Percentiles rank a stretch among this genome's conserved stretches.
Conservation (phyloP, 768 basidiomycete species). For the Russula griseocarnosa region DNA sequence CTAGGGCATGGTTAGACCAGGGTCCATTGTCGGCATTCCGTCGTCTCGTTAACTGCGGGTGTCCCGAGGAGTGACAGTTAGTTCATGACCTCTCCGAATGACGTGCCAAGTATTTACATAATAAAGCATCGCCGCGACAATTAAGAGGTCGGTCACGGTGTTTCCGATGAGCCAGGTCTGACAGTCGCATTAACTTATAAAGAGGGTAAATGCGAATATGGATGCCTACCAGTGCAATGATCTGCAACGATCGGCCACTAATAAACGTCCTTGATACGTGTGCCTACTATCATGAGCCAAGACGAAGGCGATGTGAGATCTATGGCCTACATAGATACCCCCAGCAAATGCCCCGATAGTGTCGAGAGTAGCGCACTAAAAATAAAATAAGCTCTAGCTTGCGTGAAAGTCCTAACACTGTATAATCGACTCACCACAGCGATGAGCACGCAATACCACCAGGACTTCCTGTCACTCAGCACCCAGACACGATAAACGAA, state of each 20-base stretch:
- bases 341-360: not conserved
- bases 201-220: too few relatives aligned
- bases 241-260: not conserved
- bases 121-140: slow-evolving; percentile 1
- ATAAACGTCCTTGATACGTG: not conserved
- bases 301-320: not conserved
- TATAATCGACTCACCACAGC: slow-evolving; percentile 1
- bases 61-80: not conserved
- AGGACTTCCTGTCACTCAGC: not conserved
- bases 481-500: slow-evolving; percentile 24
- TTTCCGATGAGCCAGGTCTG: slow-evolving; percentile 18
- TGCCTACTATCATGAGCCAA: not conserved
- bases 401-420: not conserved
- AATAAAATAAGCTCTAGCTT: not conserved
- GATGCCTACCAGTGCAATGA: not conserved
- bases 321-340: slow-evolving; percentile 9
- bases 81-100: not conserved
- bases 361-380: not conserved
- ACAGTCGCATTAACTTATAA: not conserved
- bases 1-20: not conserved
- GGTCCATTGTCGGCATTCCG: not conserved
- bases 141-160: slow-evolving; percentile 3
- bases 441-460: slow-evolving; percentile 7
- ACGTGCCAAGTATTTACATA: not conserved
- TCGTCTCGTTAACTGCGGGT: not conserved